Conservation (phyloP, 208 protist species). For the Phytomonas francai region DNA sequence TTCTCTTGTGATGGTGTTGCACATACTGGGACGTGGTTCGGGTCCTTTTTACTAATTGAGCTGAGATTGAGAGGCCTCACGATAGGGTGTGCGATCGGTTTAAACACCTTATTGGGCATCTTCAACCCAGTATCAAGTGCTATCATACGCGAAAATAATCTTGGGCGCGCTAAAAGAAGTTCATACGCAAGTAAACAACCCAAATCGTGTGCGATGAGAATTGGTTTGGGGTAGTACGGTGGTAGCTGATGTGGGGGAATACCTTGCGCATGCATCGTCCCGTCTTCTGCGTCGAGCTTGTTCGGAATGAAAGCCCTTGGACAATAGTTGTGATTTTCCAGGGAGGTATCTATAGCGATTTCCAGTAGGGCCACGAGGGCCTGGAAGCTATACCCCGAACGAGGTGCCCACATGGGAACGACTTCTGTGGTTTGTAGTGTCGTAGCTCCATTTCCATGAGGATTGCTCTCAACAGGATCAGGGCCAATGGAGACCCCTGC, state of each 20-base stretch:
- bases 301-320: conserved; percentile 16
- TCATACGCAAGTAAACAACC: conserved; percentile 55
- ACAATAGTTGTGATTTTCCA: conserved; percentile 60
- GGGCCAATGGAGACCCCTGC: background rate
- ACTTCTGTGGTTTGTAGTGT: conserved; percentile 1
- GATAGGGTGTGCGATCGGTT: background rate
- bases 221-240: conserved; percentile 27
- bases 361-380: conserved; percentile 60
- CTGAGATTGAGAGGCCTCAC: background rate
- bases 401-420: conserved; percentile 17
- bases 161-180: conserved; percentile 38
- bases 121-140: conserved; percentile 41
- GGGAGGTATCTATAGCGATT: conserved; percentile 59
- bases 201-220: conserved; percentile 62
- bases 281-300: background rate
- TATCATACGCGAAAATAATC: conserved; percentile 50
- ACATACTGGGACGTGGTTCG: background rate
- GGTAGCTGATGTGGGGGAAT: conserved; percentile 30
- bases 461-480: conserved; percentile 1
- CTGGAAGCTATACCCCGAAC: conserved; percentile 46
- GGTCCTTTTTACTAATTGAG: background rate
- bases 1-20: background rate
- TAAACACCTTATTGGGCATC: conserved; percentile 12
- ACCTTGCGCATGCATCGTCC: conserved; percentile 2
- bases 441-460: background rate